These are phyloP conservation scores for Betula pendula DNA, from an alignment of 306 rosid genomes.

Conservation along the genomic window DNA sequence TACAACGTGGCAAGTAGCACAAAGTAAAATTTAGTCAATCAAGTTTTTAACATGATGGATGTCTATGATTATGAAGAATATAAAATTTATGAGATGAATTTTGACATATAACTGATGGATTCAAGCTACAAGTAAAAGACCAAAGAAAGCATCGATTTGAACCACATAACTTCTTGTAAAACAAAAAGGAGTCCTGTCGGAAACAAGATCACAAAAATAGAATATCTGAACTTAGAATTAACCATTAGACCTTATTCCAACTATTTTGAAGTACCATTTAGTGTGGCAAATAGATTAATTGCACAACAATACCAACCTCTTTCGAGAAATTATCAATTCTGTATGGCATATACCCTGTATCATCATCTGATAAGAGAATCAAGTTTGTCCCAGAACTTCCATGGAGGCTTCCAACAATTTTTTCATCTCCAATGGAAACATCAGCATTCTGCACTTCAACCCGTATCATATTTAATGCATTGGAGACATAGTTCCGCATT, in stretches of 20 bases:
- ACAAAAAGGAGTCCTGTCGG: slow-evolving; percentile 5
- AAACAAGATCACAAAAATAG: slow-evolving; percentile 8
- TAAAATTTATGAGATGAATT: not conserved
- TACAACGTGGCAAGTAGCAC: slow-evolving; percentile 38
- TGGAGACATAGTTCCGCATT: slow-evolving; percentile 72
- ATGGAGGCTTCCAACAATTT: slow-evolving; percentile 77
- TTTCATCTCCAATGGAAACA: slow-evolving; percentile 74
- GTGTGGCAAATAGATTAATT: slow-evolving; percentile 3
- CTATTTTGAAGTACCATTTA: slow-evolving; percentile 18
- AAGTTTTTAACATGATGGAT: not conserved
- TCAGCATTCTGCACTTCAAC: slow-evolving; percentile 98
- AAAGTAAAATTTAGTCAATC: slow-evolving; percentile 11
- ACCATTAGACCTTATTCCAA: slow-evolving; percentile 11
- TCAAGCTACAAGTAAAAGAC: not conserved
- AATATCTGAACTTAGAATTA: not conserved
- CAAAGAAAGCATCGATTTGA: not conserved
- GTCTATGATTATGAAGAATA: not conserved
- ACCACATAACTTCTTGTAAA: not conserved
- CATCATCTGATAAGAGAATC: slow-evolving; percentile 94
- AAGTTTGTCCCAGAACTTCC: slow-evolving; percentile 90
- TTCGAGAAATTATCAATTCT: slow-evolving; percentile 88
- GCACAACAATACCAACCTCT: slow-evolving; percentile 67
- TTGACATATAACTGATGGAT: not conserved
- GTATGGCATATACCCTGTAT: slow-evolving; percentile 96
- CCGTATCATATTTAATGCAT: slow-evolving; percentile 69